Evolutionary conservation across 495 filamentous ascomycete genomes (phyloP), one percentile per base, ranked within the genome.

Genomic region (Podospora sp.): DNA sequence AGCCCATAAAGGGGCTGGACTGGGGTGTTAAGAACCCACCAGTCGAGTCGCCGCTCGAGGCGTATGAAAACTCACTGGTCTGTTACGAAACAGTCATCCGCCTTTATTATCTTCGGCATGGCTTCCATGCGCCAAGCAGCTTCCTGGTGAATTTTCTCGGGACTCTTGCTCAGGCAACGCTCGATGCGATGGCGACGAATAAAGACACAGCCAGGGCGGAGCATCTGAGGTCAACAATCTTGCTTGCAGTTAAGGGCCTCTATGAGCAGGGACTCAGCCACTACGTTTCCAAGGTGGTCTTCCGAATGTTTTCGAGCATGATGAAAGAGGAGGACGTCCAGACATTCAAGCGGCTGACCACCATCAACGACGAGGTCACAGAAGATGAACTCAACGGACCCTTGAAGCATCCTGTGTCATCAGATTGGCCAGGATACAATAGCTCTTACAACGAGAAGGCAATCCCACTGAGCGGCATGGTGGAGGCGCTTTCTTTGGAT

Each of bases 71-170:
- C 52, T 74, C 78, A 2, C 62, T 70, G 12, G 67, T 70, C 22
- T 70, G 71, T 6, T 67, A 76, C 1, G 78, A 80, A 64, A 81
- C 79, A 0, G 57, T 78, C 8, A 25, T 80, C 2, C 77, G 78
- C 0, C 69, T 81, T 0, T 80, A 81, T 63, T 81, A 81, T 62
- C 76, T 80, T 1, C 77, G 78, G 9, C 79, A 80, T 56, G 77
- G 78, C 11, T 81, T 73, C 66, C 76, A 80, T 46, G 71, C 59
- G 1, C 64, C 73, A 21, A 76, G 80, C 67, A 70, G 55, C 21
- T 75, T 79, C 21, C 53, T 81, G 4, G 68, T 77, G 58, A 74
- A 79, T 35, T 77, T 75, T 63, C 72, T 79, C 12, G 73, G 73
- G 33, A 68, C 69, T 14, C 62, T 79, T 14, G 70, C 68, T 16